Percentiles rank a stretch among this genome's conserved stretches.
phyloP scores from a whole-genome alignment of 768 basidiomycete genomes.

The Auricularia auricula-judae region DNA sequence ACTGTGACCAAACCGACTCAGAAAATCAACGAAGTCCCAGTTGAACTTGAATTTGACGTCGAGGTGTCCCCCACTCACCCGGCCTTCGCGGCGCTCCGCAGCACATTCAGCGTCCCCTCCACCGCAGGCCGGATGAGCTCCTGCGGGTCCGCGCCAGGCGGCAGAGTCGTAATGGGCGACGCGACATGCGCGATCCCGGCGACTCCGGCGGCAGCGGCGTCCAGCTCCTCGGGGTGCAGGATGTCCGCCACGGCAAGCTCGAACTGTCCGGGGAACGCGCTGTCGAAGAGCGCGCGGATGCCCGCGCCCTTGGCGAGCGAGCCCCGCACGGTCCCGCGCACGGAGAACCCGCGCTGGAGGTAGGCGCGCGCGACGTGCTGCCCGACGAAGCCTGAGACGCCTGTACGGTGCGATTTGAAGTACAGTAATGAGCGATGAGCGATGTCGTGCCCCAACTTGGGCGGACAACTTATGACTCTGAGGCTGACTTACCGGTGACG shows the following conservation, averaged over 20 bases:
- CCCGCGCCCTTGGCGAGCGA: slow-evolving; percentile 23
- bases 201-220: not conserved
- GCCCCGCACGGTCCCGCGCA: slow-evolving; percentile 25
- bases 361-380: slow-evolving; percentile 10
- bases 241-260: slow-evolving; percentile 27
- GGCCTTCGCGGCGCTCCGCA: slow-evolving; percentile 12
- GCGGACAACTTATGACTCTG: too few species aligned
- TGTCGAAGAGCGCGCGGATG: slow-evolving; percentile 12
- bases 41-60: not conserved
- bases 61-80: slow-evolving; percentile 5
- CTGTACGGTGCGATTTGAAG: not conserved
- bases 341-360: slow-evolving; percentile 18
- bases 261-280: slow-evolving; percentile 10
- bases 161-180: not conserved
- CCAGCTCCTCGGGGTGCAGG: slow-evolving; percentile 13
- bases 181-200: not conserved
- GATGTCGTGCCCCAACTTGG: too few species aligned
- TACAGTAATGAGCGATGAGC: too few species aligned
- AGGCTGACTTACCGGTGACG: too few species aligned
- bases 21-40: not conserved
- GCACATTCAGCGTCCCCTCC: slow-evolving; percentile 23
- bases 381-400: slow-evolving; percentile 12
- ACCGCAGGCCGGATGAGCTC: slow-evolving; percentile 24
- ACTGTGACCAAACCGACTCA: not conserved
- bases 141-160: not conserved